Evolutionary conservation across 345 rosid species (phyloP), one percentile per base, ranked within the genome.

Genomic region (Iberis pinnata): DNA sequence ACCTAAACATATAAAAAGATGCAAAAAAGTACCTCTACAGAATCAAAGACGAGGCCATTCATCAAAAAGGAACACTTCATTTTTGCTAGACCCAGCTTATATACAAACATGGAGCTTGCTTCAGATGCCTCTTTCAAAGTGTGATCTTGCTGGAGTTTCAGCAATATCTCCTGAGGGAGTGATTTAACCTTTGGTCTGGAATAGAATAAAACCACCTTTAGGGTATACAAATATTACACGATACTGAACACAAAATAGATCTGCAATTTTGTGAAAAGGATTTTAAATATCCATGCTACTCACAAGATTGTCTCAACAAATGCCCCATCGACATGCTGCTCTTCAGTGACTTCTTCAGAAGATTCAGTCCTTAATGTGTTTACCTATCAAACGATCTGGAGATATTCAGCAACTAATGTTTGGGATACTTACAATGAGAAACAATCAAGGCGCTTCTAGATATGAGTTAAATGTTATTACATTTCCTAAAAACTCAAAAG

Each of bases 1-100:
- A 51, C 48, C 33, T 49, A 15, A 18, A 10, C 26, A 44, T 48
- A 29, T 43, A 44, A 37, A 16, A 37, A 44, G 24, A 65, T 12
- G 43, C 58, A 43, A 37, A 56, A 48, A 53, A 64, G 46, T 75
- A 92, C 96, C 98, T 92, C 95, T 33, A 70, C 69, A 69, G 96
- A 70, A 67, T 88, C 93, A 63, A 70, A 52, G 74, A 92, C 98
- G 64, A 92, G 89, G 12, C 98, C 98, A 73, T 92, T 92, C 98
- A 92, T 82, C 76, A 92, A 70, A 49, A 88, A 75, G 63, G 80
- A 73, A 49, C 93, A 79, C 57, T 71, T 68, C 68, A 81, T 39
- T 73, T 85, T 83, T 50, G 75, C 64, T 70, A 92, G 64, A 65
- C 98, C 98, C 78, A 92, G 74, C 78, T 88, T 88, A 70, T 74